Evolutionary conservation across 768 basidiomycete species (phyloP), one percentile per base, ranked within the genome.

Genomic region (Suillus subluteus): DNA sequence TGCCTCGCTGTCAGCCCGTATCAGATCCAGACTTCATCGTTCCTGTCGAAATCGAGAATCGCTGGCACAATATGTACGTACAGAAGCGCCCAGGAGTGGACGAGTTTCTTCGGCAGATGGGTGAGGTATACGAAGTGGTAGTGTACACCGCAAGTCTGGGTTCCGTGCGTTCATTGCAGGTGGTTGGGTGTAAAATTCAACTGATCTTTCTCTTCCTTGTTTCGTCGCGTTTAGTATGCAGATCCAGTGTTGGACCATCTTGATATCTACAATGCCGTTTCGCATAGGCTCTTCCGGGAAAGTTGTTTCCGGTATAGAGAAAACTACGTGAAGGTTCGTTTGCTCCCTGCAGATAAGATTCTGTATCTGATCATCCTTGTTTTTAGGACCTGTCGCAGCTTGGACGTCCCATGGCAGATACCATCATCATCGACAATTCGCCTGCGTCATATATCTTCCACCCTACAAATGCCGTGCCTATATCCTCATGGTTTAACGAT

Each of bases 11-110:
- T 15, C 38, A 98, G 95, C 90, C 94, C 62, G 91, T 96, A 6
- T 46, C 64, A n/a, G 90, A 93, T 75, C 93, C 95, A 38, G 95
- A 98, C 81, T 98, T 92, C 76, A 92, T 97, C 70, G 95, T 98
- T 1, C 95, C 96, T 8, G 96, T 98, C 26, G 95, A 96, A 80
- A 96, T 98, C 70, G 96, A 98, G 74, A 92, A 91, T 69, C 91
- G 94, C 74, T 92, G 90, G 85, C 96, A 97, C 79, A 96, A 97
- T 74, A 94, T 97, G 70, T 96, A 97, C 79, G 95, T 96, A 59
- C 91, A 96, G 79, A 97, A 97, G 76, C 89, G 96, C 61, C 95
- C 96, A 6, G 96, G 96, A 23, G 96, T 98, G 18, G 96, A 98
- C 76, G 89, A 89, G 72, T 98, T 97, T 78, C 80, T 98, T 73